Percentiles rank a stretch among this genome's conserved stretches.
Evolutionary conservation across 306 rosid genomes (phyloP).

Genomic region (Castanopsis chinensis): DNA sequence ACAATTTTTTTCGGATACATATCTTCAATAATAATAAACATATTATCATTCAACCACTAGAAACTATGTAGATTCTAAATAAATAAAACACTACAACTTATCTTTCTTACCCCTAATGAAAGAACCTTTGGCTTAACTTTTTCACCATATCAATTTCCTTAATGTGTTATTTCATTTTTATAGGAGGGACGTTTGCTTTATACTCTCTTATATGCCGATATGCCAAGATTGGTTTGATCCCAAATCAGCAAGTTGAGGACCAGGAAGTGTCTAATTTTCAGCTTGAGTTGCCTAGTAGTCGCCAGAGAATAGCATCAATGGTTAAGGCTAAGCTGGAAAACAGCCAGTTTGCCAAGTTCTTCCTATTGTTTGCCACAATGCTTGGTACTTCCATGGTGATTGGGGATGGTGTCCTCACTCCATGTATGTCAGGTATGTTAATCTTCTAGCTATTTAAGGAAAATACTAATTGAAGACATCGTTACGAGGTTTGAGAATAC

Average conservation of each 20-base stretch:
- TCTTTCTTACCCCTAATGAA: too few species aligned
- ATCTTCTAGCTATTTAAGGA: not conserved
- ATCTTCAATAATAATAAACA: too few species aligned
- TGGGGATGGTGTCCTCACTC: conserved; percentile 78
- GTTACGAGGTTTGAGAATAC: too few species aligned
- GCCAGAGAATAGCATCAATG: conserved; percentile 43
- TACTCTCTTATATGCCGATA: conserved; percentile 69
- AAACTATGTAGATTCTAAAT: too few species aligned
- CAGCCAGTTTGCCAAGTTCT: conserved; percentile 30
- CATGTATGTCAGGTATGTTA: conserved; percentile 62
- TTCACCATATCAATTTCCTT: too few species aligned
- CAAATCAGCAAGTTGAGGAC: conserved; percentile 60
- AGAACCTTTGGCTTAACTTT: not conserved
- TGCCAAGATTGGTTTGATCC: conserved; percentile 54
- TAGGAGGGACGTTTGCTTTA: conserved; percentile 76
- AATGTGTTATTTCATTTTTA: not conserved
- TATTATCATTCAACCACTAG: too few species aligned
- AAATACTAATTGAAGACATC: too few species aligned
- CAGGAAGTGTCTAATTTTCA: conserved; percentile 48
- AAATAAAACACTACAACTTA: too few species aligned
- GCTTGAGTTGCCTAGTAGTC: conserved; percentile 36
- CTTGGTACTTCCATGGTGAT: conserved; percentile 85
- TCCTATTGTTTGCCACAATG: conserved; percentile 60
- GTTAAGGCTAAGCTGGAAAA: conserved; percentile 48
- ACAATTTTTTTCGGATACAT: too few species aligned